A percentile compares a stretch with the other conserved stretches of the same genome.
phyloP scores from a whole-genome alignment of 2,329 filamentous ascomycete genomes.

The Aspergillus alliaceus region DNA sequence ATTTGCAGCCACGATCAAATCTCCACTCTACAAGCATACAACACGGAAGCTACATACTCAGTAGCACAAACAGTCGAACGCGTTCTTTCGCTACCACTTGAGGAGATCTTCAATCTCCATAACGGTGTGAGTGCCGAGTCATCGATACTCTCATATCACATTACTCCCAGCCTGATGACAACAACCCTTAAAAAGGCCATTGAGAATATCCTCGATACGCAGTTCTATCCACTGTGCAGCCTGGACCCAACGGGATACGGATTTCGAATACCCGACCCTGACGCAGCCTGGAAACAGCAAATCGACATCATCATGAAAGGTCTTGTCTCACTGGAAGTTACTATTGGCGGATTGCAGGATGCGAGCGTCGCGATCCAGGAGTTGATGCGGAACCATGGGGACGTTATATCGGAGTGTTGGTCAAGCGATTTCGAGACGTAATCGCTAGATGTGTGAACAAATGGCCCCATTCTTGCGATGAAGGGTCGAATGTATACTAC shows the following conservation, averaged over 20 bases:
- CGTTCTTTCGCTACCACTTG: slow-evolving; percentile 10
- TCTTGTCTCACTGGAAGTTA: slow-evolving; percentile 21
- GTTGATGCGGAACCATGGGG: slow-evolving; percentile 18
- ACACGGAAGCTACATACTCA: slow-evolving; percentile 6
- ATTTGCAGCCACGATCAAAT: neutral
- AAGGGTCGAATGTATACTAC: too few species aligned
- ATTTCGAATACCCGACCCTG: neutral
- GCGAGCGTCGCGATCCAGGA: slow-evolving; percentile 5
- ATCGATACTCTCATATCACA: slow-evolving; percentile 21
- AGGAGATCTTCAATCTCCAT: slow-evolving; percentile 20
- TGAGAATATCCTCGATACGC: slow-evolving; percentile 10
- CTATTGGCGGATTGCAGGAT: slow-evolving; percentile 23
- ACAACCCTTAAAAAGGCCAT: slow-evolving; percentile 17
- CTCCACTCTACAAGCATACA: slow-evolving; percentile 3
- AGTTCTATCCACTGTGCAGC: neutral
- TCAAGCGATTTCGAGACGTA: slow-evolving; percentile 14
- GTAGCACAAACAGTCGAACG: slow-evolving; percentile 13
- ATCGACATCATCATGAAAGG: slow-evolving; percentile 23
- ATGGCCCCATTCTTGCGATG: too few species aligned
- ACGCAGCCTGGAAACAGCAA: slow-evolving; percentile 10
- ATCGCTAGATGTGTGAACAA: too few species aligned
- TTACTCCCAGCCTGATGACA: slow-evolving; percentile 20
- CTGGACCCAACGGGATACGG: neutral
- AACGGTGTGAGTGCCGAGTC: slow-evolving; percentile 21
- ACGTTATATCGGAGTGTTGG: slow-evolving; percentile 25